Evolutionary conservation across 495 filamentous ascomycete species (phyloP).

Genomic region (Cercophora samala): DNA sequence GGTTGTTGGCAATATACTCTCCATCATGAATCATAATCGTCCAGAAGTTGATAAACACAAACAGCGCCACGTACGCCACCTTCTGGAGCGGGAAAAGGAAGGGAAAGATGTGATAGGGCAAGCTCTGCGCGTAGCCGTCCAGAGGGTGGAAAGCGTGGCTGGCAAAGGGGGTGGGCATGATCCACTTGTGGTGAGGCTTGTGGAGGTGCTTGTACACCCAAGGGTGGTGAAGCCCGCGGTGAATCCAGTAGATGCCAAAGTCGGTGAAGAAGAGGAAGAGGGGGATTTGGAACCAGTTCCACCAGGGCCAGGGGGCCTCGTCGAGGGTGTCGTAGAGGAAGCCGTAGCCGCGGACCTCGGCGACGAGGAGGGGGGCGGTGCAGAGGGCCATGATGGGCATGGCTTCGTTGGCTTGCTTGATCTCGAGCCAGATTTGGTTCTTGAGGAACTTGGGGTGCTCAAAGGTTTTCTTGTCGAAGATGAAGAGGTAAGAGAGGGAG

Average conservation of each 20-base stretch:
- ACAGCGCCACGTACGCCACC: slow-evolving; percentile 78
- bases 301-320: slow-evolving; percentile 70
- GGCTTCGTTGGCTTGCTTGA: slow-evolving; percentile 67
- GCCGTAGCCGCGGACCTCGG: slow-evolving; percentile 80
- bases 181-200: slow-evolving; percentile 99
- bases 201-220: slow-evolving; percentile 81
- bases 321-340: slow-evolving; percentile 77
- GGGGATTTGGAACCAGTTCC: slow-evolving; percentile 84
- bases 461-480: slow-evolving; percentile 90
- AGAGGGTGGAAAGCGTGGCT: slow-evolving; percentile 92
- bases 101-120: slow-evolving; percentile 92
- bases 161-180: slow-evolving; percentile 94
- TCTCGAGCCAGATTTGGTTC: slow-evolving; percentile 86
- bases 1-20: slow-evolving; percentile 86
- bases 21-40: slow-evolving; percentile 97
- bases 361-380: slow-evolving; percentile 78
- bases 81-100: slow-evolving; percentile 94
- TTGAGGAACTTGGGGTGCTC: slow-evolving; percentile 93
- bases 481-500: slow-evolving; percentile 79
- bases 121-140: slow-evolving; percentile 86
- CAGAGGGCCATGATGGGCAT: slow-evolving; percentile 82
- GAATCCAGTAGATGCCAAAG: slow-evolving; percentile 91
- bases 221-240: slow-evolving; percentile 84
- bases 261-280: slow-evolving; percentile 92
- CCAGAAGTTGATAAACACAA: slow-evolving; percentile 95